These are phyloP conservation scores for Tricholoma saponaceum DNA, from an alignment of 768 basidiomycete species.

Conservation along the genomic window DNA sequence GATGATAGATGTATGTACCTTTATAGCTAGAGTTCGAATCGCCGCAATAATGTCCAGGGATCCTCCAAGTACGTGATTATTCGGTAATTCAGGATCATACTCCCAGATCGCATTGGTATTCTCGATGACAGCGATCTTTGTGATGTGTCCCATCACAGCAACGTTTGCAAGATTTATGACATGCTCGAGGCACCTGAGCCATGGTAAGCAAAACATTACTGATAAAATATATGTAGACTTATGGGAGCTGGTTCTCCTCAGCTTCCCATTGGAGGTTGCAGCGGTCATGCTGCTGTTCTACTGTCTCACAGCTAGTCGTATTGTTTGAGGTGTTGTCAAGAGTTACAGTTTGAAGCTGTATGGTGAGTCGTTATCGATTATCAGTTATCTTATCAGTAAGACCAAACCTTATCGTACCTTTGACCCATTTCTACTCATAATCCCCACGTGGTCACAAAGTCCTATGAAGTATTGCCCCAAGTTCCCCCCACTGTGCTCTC, in stretches of 20 bases:
- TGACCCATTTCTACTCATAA: neutral
- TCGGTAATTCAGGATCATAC: neutral
- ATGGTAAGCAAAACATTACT: neutral
- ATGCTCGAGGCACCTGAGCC: neutral
- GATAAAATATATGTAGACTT: neutral
- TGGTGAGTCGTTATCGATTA: neutral
- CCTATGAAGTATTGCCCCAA: neutral
- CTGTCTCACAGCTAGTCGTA: conserved; percentile 9
- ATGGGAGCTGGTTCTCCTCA: conserved; percentile 12
- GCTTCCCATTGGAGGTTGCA: conserved; percentile 7
- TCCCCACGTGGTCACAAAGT: neutral
- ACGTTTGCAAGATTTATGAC: neutral
- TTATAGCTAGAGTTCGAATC: neutral
- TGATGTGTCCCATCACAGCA: neutral
- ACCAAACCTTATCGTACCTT: neutral
- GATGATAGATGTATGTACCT: conserved; percentile 6
- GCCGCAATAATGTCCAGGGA: neutral
- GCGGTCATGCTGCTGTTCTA: conserved; percentile 11
- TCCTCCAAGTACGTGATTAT: neutral
- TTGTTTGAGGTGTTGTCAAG: conserved; percentile 22
- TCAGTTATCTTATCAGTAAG: neutral
- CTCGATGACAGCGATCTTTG: neutral
- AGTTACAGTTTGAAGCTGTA: conserved; percentile 10
- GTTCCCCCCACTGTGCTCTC: neutral
- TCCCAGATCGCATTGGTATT: neutral